Evolutionary conservation across 345 rosid genomes (phyloP).

Genomic region (Noccaea caerulescens): DNA sequence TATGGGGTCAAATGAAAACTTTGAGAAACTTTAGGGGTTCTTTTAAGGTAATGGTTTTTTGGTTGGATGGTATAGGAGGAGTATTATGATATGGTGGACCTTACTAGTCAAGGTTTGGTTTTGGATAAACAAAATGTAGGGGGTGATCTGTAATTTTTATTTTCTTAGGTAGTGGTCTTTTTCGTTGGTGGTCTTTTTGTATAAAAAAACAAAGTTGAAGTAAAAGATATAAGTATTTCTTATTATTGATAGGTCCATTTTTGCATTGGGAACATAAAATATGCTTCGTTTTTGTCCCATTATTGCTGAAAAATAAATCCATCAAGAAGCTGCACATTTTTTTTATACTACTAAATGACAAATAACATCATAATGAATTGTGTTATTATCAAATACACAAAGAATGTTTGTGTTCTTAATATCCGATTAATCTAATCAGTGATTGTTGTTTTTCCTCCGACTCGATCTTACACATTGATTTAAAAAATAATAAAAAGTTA

Average conservation of each 20-base stretch:
- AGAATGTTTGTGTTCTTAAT: neutral
- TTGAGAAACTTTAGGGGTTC: constrained; percentile 21
- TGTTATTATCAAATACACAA: too few species aligned
- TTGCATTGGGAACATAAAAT: constrained; percentile 41
- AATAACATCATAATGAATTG: constrained; percentile 1
- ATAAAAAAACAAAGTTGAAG: constrained; percentile 26
- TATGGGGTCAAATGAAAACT: constrained; percentile 31
- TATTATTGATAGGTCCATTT: constrained; percentile 26
- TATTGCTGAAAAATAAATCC: constrained; percentile 16
- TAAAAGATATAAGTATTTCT: constrained; percentile 11
- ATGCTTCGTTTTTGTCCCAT: constrained; percentile 42
- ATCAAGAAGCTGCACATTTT: constrained; percentile 7
- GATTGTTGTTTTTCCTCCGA: too few species aligned
- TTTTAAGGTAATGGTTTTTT: constrained; percentile 32
- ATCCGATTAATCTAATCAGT: too few species aligned
- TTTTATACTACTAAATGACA: constrained; percentile 5
- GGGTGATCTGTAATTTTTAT: constrained; percentile 31
- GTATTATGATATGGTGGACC: constrained; percentile 34
- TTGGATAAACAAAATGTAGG: constrained; percentile 25
- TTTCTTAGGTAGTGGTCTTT: constrained; percentile 5
- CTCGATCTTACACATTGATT: too few species aligned
- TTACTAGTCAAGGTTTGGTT: constrained; percentile 36
- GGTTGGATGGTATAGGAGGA: constrained; percentile 30
- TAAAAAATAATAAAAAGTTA: too few species aligned
- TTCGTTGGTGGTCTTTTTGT: constrained; percentile 32